Evolutionary conservation across 352 stramenopile species (phyloP).

Genomic region (Phytopythium oedochilum): DNA sequence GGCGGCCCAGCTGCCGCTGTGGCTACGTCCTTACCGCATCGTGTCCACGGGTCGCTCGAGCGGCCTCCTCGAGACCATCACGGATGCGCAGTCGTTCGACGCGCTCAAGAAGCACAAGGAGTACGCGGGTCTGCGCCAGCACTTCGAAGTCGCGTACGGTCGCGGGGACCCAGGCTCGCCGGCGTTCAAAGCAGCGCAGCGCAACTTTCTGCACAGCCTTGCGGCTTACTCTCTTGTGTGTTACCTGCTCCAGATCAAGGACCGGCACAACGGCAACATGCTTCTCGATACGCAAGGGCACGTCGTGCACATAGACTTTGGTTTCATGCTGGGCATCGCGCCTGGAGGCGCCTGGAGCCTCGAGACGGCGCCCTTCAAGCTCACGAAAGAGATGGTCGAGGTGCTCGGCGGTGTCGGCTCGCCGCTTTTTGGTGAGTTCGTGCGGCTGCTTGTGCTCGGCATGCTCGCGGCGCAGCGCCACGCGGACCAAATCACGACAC

Average conservation of each 20-base stretch:
- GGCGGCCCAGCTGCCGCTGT: conserved; percentile 90
- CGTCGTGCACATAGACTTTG: conserved; percentile 97
- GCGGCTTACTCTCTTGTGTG: conserved; percentile 70
- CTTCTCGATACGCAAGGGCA: conserved; percentile 88
- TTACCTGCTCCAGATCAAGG: conserved; percentile 92
- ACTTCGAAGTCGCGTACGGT: conserved; percentile 91
- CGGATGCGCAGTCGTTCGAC: conserved; percentile 94
- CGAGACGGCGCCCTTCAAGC: conserved; percentile 94
- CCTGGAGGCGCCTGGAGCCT: conserved; percentile 92
- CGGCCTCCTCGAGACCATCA: conserved; percentile 94
- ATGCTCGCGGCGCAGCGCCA: conserved; percentile 52
- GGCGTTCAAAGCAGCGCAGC: conserved; percentile 44
- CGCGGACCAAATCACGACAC: conserved; percentile 54
- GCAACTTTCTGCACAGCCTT: conserved; percentile 62
- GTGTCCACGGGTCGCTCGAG: conserved; percentile 89
- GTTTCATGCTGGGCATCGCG: conserved; percentile 93
- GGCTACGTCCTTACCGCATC: conserved; percentile 93
- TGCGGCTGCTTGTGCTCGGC: conserved; percentile 51
- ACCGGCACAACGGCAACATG: conserved; percentile 97
- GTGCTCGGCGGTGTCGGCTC: conserved; percentile 77
- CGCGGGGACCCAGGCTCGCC: conserved; percentile 33
- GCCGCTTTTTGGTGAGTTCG: conserved; percentile 62
- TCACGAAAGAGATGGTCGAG: conserved; percentile 93
- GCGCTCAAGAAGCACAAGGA: conserved; percentile 90
- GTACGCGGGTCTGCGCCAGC: conserved; percentile 78